phyloP scores from a whole-genome alignment of 345 rosid genomes.

The Gossypium arboreum region DNA sequence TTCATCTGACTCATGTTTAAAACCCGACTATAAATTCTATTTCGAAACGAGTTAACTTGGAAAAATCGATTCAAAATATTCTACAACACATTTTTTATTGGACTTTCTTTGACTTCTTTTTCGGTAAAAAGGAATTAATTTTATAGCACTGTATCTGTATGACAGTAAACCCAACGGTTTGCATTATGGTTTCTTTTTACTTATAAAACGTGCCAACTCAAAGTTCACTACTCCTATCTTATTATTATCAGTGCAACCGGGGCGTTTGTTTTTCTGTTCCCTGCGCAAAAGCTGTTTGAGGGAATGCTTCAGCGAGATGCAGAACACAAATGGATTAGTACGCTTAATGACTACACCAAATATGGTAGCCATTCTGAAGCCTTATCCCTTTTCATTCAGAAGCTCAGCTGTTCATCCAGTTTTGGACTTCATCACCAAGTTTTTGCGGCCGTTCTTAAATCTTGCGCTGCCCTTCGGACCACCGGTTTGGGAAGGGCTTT shows the following conservation, averaged over 20 bases:
- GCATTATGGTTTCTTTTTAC: neutral
- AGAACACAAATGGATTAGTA: conserved; percentile 22
- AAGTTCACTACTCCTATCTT: neutral
- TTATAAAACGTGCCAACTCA: neutral
- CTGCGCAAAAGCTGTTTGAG: conserved; percentile 36
- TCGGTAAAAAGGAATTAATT: neutral
- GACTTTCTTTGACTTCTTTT: too few relatives aligned
- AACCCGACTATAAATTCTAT: too few relatives aligned
- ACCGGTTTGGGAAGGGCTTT: conserved; percentile 45
- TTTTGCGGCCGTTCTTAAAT: conserved; percentile 52
- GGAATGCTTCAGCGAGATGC: conserved; percentile 36
- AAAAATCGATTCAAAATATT: too few relatives aligned
- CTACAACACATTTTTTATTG: too few relatives aligned
- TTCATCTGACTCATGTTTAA: too few relatives aligned
- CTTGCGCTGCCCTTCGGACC: conserved; percentile 48
- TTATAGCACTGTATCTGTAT: neutral
- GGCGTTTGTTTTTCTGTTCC: neutral
- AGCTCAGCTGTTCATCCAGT: conserved; percentile 24
- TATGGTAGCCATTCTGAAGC: conserved; percentile 30
- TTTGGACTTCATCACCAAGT: conserved; percentile 40
- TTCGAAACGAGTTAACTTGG: too few relatives aligned
- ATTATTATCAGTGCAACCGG: too few relatives aligned
- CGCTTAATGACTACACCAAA: conserved; percentile 17
- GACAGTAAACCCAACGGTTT: neutral
- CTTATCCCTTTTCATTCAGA: conserved; percentile 36